Evolutionary conservation across 495 filamentous ascomycete genomes (phyloP), one percentile per base, ranked within the genome.

Genomic region (Annulohypoxylon nitens): DNA sequence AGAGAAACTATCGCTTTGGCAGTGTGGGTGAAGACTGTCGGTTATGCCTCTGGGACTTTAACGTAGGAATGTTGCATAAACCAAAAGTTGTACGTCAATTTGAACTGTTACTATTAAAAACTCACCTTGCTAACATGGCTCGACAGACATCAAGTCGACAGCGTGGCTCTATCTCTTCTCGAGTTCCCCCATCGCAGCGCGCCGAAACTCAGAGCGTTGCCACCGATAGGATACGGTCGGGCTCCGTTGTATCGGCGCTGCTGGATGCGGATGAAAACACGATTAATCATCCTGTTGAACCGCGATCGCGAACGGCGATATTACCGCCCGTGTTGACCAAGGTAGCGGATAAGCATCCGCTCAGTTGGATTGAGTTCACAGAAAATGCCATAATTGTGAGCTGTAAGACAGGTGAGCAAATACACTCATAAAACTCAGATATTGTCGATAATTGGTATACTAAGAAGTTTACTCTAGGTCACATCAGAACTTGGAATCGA

Each of bases 241-340:
- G 91, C 82, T 89, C 89, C 14, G 87, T 89, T 81, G 73, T 92
- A 53, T 82, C 89, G 74, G 79, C 77, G 60, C 79, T 81, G 61
- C 79, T 81, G 65, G 80, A 83, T 9, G 89, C 87, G 45, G 81
- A 77, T 34, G 78, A 77, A 61, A 83, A 85, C 61, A 81, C 86
- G 18, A 82, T 91, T 45, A 84, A 90, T 69, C 95, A 97, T 81
- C 86, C 90, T 2, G 93, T 97, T 7, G 92, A 97, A 80, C 89
- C 93, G 5, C 85, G 93, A 69, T 86, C 93, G 45, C 87, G 88
- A 58, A 95, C 92, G 43, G 93, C 96, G 8, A 89, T 97, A 76
- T 80, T 99, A 55, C 96, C 97, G n/a, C 96, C 96, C 53, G 93
- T 99, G 20, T 91, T 98, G 89, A 93, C 91, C 16, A 98, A 98